Conservation (phyloP, 768 basidiomycete species). For the Glaciozyma martinii region DNA sequence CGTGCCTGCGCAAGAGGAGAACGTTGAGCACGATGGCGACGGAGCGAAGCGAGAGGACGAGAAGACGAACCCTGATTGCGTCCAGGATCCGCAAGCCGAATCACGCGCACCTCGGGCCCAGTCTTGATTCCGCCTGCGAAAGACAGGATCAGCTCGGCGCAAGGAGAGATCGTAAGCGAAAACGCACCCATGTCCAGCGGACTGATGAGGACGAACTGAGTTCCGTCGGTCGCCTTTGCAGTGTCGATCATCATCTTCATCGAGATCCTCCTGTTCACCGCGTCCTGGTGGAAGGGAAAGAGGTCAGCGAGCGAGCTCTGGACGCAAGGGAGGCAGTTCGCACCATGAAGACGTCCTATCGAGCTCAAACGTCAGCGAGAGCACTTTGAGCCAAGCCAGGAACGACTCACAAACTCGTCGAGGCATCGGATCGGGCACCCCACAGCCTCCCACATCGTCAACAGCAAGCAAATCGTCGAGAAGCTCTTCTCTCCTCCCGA, state of each 20-base stretch:
- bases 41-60: too few relatives aligned
- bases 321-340: neutral
- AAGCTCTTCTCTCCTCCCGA: slow-evolving; percentile 96
- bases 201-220: slow-evolving; percentile 90
- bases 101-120: slow-evolving; percentile 59
- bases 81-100: slow-evolving; percentile 51
- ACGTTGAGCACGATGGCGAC: neutral
- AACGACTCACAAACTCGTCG: slow-evolving; percentile 78
- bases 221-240: slow-evolving; percentile 69
- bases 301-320: neutral
- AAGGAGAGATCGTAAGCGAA: neutral
- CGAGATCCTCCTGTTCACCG: slow-evolving; percentile 60
- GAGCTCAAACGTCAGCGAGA: neutral
- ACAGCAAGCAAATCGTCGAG: slow-evolving; percentile 82
- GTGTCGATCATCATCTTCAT: slow-evolving; percentile 97
- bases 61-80: slow-evolving; percentile 7
- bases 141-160: slow-evolving; percentile 30
- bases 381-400: neutral
- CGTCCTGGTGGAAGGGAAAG: slow-evolving; percentile 47
- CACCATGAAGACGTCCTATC: neutral
- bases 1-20: neutral
- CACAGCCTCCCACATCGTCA: slow-evolving; percentile 94
- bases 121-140: too few relatives aligned
- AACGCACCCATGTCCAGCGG: slow-evolving; percentile 68
- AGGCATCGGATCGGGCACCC: slow-evolving; percentile 89